Percentiles rank a stretch among this genome's conserved stretches.
These are phyloP conservation scores for Metarhizium robertsii DNA, from an alignment of 2,329 filamentous ascomycete species.

Conservation along the genomic window DNA sequence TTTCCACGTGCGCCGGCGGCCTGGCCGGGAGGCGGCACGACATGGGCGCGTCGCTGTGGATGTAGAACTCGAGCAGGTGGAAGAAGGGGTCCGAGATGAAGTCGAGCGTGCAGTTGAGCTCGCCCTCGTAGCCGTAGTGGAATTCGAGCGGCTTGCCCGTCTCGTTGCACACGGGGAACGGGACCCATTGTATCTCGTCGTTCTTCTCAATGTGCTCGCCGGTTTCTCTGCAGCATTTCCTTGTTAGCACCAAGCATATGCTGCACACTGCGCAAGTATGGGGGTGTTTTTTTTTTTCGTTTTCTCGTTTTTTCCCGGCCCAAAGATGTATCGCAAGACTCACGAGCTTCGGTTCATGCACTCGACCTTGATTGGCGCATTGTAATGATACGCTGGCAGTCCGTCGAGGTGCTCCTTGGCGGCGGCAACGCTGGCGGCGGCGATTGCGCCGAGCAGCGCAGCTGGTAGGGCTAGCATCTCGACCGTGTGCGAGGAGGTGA, in stretches of 20 bases:
- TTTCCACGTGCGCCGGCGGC: slow-evolving; percentile 49
- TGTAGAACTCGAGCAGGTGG: slow-evolving; percentile 91
- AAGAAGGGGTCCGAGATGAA: slow-evolving; percentile 72
- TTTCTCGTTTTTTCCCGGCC: neutral
- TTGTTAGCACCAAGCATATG: no score
- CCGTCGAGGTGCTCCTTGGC: slow-evolving; percentile 23
- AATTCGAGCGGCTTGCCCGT: slow-evolving; percentile 75
- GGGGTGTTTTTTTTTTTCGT: no score
- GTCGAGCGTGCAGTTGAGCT: slow-evolving; percentile 76
- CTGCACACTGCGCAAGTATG: no score
- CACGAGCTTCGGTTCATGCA: slow-evolving; percentile 68
- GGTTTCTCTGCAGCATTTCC: slow-evolving; percentile 52
- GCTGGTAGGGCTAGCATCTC: slow-evolving; percentile 3
- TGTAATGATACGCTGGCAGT: slow-evolving; percentile 55
- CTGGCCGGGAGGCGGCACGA: slow-evolving; percentile 81
- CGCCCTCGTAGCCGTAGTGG: slow-evolving; percentile 71
- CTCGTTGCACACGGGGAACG: slow-evolving; percentile 86
- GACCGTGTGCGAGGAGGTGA: neutral
- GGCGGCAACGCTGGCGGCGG: slow-evolving; percentile 15
- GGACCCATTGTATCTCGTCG: slow-evolving; percentile 83
- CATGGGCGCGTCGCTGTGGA: slow-evolving; percentile 90
- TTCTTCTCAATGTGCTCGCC: slow-evolving; percentile 82
- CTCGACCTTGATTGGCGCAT: slow-evolving; percentile 57
- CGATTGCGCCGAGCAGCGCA: neutral
- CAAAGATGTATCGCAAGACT: slow-evolving; percentile 20